phyloP scores from a whole-genome alignment of 192 early-diverging fungal species.

The Radiomyces spectabilis region DNA sequence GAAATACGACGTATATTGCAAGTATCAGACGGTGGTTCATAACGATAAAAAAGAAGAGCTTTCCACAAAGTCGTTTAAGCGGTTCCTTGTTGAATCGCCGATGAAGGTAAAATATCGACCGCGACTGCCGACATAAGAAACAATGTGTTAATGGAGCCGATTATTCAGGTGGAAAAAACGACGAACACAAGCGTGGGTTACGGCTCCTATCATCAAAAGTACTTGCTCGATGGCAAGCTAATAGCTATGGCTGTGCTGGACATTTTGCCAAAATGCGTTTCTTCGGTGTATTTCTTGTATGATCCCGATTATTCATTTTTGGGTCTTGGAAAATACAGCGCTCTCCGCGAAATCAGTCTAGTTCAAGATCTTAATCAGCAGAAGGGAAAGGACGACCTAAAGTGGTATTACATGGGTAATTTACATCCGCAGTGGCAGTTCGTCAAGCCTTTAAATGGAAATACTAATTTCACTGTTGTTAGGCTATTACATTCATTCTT shows the following conservation, averaged over 20 bases:
- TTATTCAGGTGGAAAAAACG: background rate
- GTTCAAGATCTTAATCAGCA: conserved; percentile 34
- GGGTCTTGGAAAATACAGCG: conserved; percentile 79
- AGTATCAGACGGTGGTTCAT: conserved; percentile 83
- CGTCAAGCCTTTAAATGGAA: background rate
- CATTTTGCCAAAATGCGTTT: conserved; percentile 80
- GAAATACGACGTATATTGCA: conserved; percentile 68
- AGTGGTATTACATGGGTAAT: conserved; percentile 90
- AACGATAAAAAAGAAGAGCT: conserved; percentile 53
- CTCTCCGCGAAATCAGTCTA: conserved; percentile 75
- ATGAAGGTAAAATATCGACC: conserved; percentile 42
- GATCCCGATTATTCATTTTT: conserved; percentile 77
- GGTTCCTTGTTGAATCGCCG: conserved; percentile 77
- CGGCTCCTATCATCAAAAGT: conserved; percentile 90
- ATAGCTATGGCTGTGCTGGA: conserved; percentile 92
- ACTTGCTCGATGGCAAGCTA: conserved; percentile 74
- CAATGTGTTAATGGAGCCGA: too few species aligned
- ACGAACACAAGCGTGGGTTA: conserved; percentile 25
- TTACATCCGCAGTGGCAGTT: background rate
- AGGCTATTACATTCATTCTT: conserved; percentile 90
- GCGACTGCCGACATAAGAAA: too few species aligned
- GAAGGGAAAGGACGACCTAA: conserved; percentile 42
- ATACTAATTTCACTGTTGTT: background rate
- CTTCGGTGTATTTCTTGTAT: conserved; percentile 93
- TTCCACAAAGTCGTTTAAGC: conserved; percentile 37